A percentile compares a stretch with the other conserved stretches of the same genome.
Conservation (phyloP, 2,329 filamentous ascomycete species). For the Xylaria sp. region DNA sequence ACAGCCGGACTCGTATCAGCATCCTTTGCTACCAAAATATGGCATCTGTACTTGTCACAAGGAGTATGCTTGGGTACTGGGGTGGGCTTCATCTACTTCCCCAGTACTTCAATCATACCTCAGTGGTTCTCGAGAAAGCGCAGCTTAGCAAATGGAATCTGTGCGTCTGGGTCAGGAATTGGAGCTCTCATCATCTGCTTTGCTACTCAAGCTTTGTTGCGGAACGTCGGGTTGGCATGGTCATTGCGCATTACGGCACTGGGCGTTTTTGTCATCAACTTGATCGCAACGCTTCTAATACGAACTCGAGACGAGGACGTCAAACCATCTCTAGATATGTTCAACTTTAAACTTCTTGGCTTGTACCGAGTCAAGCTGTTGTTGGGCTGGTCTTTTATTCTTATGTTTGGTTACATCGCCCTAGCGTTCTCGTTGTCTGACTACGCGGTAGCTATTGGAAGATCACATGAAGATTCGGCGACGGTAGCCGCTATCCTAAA, state of each 20-base stretch:
- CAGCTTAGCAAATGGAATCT: conserved; percentile 23
- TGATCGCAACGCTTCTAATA: conserved; percentile 13
- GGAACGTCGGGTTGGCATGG: conserved; percentile 12
- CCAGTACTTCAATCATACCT: conserved; percentile 15
- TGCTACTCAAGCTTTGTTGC: conserved; percentile 1
- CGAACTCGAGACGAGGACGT: conserved; percentile 14
- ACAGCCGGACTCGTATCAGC: conserved; percentile 2
- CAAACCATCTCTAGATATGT: neutral
- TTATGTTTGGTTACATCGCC: conserved; percentile 29
- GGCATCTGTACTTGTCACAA: conserved; percentile 27
- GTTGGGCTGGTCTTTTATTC: conserved; percentile 13
- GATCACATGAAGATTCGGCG: conserved; percentile 17
- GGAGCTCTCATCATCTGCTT: conserved; percentile 16
- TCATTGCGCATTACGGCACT: conserved; percentile 18
- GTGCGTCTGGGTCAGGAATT: conserved; percentile 20
- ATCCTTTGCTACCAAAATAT: conserved; percentile 17
- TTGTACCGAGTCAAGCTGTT: conserved; percentile 2
- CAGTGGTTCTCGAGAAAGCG: conserved; percentile 23
- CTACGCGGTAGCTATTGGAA: conserved; percentile 9
- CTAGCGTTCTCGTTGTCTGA: conserved; percentile 23
- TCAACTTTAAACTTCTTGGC: conserved; percentile 11
- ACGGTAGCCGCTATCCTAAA: conserved; percentile 19
- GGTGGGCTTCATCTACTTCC: conserved; percentile 20
- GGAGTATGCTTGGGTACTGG: conserved; percentile 14
- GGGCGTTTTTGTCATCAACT: conserved; percentile 4